A percentile compares a stretch with the other conserved stretches of the same genome.
Conservation (phyloP, 345 rosid species). For the Eucalyptus cloeziana region DNA sequence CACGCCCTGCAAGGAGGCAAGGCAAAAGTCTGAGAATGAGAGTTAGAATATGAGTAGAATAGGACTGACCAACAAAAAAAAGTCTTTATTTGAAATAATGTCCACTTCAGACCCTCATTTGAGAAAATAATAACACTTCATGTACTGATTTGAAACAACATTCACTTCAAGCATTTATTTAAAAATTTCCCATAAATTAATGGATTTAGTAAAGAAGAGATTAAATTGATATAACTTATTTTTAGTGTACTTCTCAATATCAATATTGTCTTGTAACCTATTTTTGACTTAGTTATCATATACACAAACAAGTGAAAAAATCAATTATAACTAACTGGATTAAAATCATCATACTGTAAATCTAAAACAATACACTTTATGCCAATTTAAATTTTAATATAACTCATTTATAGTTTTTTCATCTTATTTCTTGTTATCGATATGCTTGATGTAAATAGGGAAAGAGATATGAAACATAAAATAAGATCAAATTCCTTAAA, state of each 20-base stretch:
- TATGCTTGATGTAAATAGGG: not conserved
- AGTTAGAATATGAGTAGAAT: too few relatives aligned
- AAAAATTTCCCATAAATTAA: fast-evolving
- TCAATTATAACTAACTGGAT: not conserved
- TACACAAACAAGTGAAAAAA: not conserved
- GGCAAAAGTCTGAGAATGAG: too few relatives aligned
- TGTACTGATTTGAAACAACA: fast-evolving
- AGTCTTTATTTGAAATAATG: fast-evolving
- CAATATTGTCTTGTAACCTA: not conserved
- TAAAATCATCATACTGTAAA: not conserved
- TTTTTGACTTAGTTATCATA: not conserved
- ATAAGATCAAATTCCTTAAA: not conserved
- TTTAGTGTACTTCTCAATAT: not conserved
- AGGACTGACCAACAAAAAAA: too few relatives aligned
- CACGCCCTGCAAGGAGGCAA: too few relatives aligned
- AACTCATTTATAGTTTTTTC: not conserved
- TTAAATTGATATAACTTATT: too few relatives aligned
- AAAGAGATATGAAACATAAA: not conserved
- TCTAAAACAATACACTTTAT: not conserved
- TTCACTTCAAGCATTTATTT: too few relatives aligned
- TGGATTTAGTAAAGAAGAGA: not conserved
- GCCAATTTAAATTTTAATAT: too few relatives aligned
- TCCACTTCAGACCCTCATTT: fast-evolving
- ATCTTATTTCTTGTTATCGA: not conserved
- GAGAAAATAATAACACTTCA: too few relatives aligned